Evolutionary conservation across 2,329 filamentous ascomycete genomes (phyloP), one percentile per base, ranked within the genome.

Genomic region (Phyllosticta paracitricarpa): DNA sequence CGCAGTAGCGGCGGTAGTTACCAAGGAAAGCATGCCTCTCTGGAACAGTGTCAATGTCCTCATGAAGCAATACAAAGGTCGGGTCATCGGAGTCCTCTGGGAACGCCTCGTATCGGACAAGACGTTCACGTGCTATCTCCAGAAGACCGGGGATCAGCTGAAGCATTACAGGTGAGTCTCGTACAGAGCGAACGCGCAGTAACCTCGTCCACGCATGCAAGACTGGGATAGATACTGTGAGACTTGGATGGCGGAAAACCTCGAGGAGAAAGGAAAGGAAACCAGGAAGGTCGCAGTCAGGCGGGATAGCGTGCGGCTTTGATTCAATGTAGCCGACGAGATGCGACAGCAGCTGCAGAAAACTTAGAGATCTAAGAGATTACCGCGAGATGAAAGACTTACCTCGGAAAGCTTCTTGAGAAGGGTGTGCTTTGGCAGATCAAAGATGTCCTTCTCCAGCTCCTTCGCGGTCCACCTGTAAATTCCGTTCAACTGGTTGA

Each of bases 1-100:
- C 86, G 72, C 91, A 94, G 69, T 96, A 97, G 63, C 94, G 84
- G 51, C 94, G 83, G 73, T 99, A 99, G 70, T 99, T 97, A 3
- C 93, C 91, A 10, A 97, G 81, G 72, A 99, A 99, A 0, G 91
- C 91, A 75, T 99, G 94, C 25, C 91, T 84, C 72, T 99, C 94
- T 0, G 94, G 94, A 22, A 93, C 80, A 0, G 93, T 97, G 69
- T 99, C 94, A 61, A 96, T 95, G 70, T 99, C 94, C 69, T 97
- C 92, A 68, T 91, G 81, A 1, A 99, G 80, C 66, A 96, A 94
- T 10, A 90, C 78, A 62, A 91, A 83, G 0, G 89, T 92, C 1
- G 89, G 82, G 67, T 97, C 87, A 55, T 89, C 84, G 0, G 87
- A 88, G 64, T 96, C 89, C 65, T 93, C 86, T 0, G 91, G 89